Evolutionary conservation across 257 asterid genomes (phyloP), one percentile per base, ranked within the genome.

Genomic region (Primulina tabacum): DNA sequence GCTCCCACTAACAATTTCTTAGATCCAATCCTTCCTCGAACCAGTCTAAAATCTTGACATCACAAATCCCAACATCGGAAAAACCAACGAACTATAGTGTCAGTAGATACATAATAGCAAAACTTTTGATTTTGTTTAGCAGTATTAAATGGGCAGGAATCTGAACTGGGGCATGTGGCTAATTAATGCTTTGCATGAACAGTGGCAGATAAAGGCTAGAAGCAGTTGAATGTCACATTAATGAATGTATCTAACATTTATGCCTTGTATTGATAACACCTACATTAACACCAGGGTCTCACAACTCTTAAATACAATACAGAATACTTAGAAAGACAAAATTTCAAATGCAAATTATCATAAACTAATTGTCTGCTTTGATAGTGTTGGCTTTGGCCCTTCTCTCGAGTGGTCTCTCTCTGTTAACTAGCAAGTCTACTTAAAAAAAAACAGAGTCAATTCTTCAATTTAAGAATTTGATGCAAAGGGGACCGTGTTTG

Each of bases 311-410:
- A 11, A 11, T 43, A 43, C 12, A 43, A 43, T 12, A 12, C 16
- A 10, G 50, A 9, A 8, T 10, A 38, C 10, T 38, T 38, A 38
- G 12, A 38, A 43, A 16, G 8, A 43, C 53, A 10, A 43, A 43
- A 43, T 11, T 43, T 43, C 53, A 3, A 3, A 47, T 12, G 20
- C 56, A 14, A 47, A 47, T 2, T 16, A 14, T 16, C 56, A 14
- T 8, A 47, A 16, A 16, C 20, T 20, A 47, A 64, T 59, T 11
- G 37, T 38, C 62, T 17, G 55, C 28, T 61, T 0, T 20, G 77
- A 62, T 24, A 43, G 18, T n/a, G 56, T 62, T 70, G 74, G 34
- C 9, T 50, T 59, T 61, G 82, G 26, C 67, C 66, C 2, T 56
- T 26, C 16, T 21, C 11, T 18, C 7, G 65, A 26, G 58, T 38